Base-by-base conservation (phyloP, 805 yeast genomes). In the Metschnikowia lochheadii region DNA sequence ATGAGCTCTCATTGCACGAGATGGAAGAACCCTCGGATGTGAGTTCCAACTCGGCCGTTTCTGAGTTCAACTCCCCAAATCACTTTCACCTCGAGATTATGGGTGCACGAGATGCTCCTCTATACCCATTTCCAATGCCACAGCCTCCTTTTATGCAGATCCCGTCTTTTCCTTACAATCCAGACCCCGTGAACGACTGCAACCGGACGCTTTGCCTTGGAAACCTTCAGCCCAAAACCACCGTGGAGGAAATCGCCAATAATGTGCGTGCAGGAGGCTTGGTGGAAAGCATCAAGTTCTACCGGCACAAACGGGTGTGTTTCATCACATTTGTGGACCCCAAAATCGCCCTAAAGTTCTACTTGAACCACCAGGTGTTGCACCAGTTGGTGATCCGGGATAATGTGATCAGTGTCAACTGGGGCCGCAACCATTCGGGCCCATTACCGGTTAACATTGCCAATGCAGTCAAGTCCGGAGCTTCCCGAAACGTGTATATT, bases 251-350 rank as follows among this genome's bases (percentile, higher is more conserved):
- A 58, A 77, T 87, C 42, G 87, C 91, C 58, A 87, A 87, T 61
- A 81, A 80, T 41, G 83, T 86, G 29, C 75, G 91, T 58, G 92
- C 76, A 10, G 78, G 92, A 39, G 95, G 95, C n/a, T 67, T 82
- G 17, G 72, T 87, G 39, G 90, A 87, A 61, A 65, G 69, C 8
- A 75, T 87, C 43, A 82, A 77, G 52, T 67, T 69, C 49, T 68
- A 79, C 48, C 76, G 77, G 3, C 79, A 76, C 4, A 81, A 77
- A 59, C 77, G 73, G 46, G 77, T 82, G 46, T 85, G 91, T 59
- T 87, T 87, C 61, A 69, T 87, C 11, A 85, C 89, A 0, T 87
- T 87, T 58, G 67, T 87, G 43, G 84, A 84, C 50, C 76, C 87
- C 5, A 64, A 75, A 14, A 74, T 85, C 15, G 90, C 92, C 0